Conservation (phyloP, 2,329 filamentous ascomycete species). For the Daldinia eschscholtzii region DNA sequence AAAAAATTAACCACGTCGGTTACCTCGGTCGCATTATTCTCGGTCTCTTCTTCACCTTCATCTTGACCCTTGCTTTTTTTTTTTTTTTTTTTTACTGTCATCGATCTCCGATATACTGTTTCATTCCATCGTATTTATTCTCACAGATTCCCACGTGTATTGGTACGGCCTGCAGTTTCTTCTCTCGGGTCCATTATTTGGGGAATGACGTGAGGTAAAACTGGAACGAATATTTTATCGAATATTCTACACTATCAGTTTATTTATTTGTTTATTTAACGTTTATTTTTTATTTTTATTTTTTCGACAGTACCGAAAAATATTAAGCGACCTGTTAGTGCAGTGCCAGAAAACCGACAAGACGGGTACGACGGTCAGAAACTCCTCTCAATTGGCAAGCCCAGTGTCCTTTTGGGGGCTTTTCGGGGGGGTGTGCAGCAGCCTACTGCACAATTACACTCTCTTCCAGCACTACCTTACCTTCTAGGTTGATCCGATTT, state of each 20-base stretch:
- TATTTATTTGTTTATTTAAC: background rate
- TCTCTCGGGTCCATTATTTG: slow-evolving; percentile 11
- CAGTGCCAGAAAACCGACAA: slow-evolving; percentile 28
- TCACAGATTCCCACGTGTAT: background rate
- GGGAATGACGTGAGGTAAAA: slow-evolving; percentile 15
- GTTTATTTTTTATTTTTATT: background rate
- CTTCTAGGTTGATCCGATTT: slow-evolving; percentile 41
- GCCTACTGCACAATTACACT: slow-evolving; percentile 39
- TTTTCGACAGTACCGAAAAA: slow-evolving; percentile 9
- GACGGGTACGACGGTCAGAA: slow-evolving; percentile 26
- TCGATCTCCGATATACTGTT: background rate
- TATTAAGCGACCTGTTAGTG: slow-evolving; percentile 25
- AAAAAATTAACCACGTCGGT: slow-evolving; percentile 18
- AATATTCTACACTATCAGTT: background rate
- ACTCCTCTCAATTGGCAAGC: slow-evolving; percentile 27
- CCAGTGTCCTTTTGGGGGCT: slow-evolving; percentile 12
- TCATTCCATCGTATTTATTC: background rate
- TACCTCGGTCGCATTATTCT: slow-evolving; percentile 17
- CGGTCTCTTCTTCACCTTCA: slow-evolving; percentile 6
- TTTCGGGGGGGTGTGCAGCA: slow-evolving; percentile 18
- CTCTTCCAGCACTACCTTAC: slow-evolving; percentile 22
- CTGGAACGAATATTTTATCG: slow-evolving; percentile 8
- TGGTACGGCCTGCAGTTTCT: slow-evolving; percentile 7
- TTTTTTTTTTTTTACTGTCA: background rate
- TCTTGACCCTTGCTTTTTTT: background rate